Evolutionary conservation across 2,329 filamentous ascomycete genomes (phyloP).

Genomic region (Colletotrichum incanum): DNA sequence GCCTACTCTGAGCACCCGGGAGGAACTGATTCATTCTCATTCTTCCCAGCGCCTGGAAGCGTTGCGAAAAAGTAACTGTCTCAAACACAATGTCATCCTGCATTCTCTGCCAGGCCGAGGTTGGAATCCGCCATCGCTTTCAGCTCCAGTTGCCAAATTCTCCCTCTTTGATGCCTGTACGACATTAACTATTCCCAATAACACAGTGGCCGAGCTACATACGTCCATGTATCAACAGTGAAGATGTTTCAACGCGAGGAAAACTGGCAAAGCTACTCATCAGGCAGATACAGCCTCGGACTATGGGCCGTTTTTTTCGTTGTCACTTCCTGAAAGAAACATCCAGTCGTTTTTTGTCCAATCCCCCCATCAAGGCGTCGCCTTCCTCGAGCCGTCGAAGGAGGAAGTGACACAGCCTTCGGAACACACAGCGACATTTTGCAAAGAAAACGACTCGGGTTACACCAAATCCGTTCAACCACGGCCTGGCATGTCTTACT

Average conservation of each 20-base stretch:
- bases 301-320: background rate
- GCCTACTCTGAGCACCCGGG: no score
- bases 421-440: conserved; percentile 1
- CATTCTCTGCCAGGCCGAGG: background rate
- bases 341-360: background rate
- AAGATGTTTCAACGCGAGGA: background rate
- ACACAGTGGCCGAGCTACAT: background rate
- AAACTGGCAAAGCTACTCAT: background rate
- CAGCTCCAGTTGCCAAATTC: background rate
- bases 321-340: background rate
- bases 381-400: background rate
- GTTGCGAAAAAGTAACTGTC: background rate
- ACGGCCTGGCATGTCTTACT: background rate
- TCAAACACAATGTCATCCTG: background rate
- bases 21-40: no score
- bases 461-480: background rate
- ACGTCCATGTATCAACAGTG: background rate
- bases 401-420: background rate
- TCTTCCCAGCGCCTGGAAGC: background rate
- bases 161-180: no score
- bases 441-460: background rate
- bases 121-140: background rate
- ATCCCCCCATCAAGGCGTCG: background rate
- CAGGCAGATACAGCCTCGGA: background rate
- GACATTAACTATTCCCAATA: background rate